These are phyloP conservation scores for Trametes cubensis DNA, from an alignment of 768 basidiomycete genomes.

Conservation along the genomic window DNA sequence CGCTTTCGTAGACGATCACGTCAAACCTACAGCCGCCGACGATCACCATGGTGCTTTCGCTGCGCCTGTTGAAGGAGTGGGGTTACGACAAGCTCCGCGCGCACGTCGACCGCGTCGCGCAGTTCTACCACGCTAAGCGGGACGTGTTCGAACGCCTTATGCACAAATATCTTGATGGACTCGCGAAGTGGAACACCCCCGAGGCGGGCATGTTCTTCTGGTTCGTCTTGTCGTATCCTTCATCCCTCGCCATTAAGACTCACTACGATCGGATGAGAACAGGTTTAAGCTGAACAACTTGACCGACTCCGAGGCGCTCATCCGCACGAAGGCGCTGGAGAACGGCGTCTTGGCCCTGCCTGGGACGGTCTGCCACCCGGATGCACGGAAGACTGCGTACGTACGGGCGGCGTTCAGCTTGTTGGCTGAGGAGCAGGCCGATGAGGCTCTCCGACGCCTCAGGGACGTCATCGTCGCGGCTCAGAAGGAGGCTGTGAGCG, in stretches of 20 bases:
- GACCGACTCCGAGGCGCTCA: slow-evolving; percentile 73
- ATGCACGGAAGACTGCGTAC: slow-evolving; percentile 66
- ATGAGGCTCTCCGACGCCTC: slow-evolving; percentile 72
- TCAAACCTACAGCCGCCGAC: slow-evolving; percentile 70
- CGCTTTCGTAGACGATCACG: slow-evolving; percentile 54
- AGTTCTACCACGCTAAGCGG: slow-evolving; percentile 72
- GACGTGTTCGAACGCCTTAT: slow-evolving; percentile 80
- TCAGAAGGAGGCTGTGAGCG: slow-evolving; percentile 4
- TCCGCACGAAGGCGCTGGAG: slow-evolving; percentile 73
- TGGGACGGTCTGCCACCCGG: slow-evolving; percentile 80
- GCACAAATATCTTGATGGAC: slow-evolving; percentile 71
- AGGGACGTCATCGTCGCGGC: slow-evolving; percentile 32
- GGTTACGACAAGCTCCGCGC: slow-evolving; percentile 72
- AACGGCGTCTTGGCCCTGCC: slow-evolving; percentile 90
- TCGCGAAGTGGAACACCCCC: slow-evolving; percentile 73
- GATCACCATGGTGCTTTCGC: slow-evolving; percentile 64
- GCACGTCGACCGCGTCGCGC: slow-evolving; percentile 70
- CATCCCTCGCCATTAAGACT: neutral
- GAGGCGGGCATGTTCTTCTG: slow-evolving; percentile 92
- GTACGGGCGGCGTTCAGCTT: slow-evolving; percentile 85
- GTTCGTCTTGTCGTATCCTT: slow-evolving; percentile 42
- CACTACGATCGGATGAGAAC: neutral
- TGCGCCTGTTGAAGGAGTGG: slow-evolving; percentile 66
- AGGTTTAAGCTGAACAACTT: slow-evolving; percentile 68
- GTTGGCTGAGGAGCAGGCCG: slow-evolving; percentile 63